Percentiles rank a stretch among this genome's conserved stretches.
Conservation (phyloP, 495 filamentous ascomycete species). For the Jackrogersella multiformis region DNA sequence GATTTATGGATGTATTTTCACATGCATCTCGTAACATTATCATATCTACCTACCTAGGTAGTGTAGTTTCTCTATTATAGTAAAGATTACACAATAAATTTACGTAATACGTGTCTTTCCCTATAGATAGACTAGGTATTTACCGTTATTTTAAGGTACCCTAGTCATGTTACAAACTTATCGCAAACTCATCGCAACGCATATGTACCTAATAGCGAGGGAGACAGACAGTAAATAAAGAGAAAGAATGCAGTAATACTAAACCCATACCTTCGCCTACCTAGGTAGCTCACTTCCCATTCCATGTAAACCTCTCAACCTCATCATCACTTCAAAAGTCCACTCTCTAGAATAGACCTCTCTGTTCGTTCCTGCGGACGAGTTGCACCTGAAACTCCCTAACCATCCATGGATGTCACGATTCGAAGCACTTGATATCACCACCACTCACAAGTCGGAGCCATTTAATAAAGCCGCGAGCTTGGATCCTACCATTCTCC, state of each 20-base stretch:
- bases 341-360: neutral
- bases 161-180: neutral
- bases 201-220: neutral
- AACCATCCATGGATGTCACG: neutral
- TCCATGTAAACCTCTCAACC: neutral
- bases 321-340: neutral
- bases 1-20: constrained; percentile 2
- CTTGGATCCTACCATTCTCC: constrained; percentile 47
- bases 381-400: neutral
- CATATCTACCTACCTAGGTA: neutral
- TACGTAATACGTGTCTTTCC: too few relatives aligned
- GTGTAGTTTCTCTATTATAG: too few relatives aligned
- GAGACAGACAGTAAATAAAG: neutral
- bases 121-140: too few relatives aligned
- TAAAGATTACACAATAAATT: too few relatives aligned
- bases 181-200: neutral
- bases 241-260: neutral
- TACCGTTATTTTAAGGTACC: too few relatives aligned
- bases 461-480: constrained; percentile 48
- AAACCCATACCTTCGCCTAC: neutral
- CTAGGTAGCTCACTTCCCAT: neutral
- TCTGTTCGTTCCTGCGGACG: neutral
- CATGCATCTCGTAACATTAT: constrained; percentile 1
- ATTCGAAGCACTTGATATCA: constrained; percentile 30
- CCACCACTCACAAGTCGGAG: constrained; percentile 39